Conservation (phyloP, 495 filamentous ascomycete species). For the Tuber magnatum region DNA sequence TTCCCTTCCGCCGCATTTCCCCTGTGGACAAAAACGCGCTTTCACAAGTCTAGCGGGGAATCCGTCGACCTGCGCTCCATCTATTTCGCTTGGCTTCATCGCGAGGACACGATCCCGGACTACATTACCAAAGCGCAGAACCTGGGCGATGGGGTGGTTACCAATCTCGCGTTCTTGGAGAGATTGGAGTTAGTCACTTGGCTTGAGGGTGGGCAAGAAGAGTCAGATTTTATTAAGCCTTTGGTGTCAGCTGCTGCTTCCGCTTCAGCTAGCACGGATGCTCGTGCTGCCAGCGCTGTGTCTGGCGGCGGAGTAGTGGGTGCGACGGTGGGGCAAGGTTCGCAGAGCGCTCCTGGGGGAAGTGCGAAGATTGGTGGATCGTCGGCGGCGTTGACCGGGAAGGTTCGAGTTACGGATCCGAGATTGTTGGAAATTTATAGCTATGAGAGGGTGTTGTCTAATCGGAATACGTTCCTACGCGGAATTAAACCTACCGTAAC, state of each 20-base stretch:
- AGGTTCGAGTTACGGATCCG: conserved; percentile 58
- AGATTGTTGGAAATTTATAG: conserved; percentile 80
- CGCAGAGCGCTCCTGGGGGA: conserved; percentile 42
- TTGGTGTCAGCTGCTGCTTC: conserved; percentile 51
- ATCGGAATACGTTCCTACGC: conserved; percentile 78
- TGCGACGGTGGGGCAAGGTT: conserved; percentile 41
- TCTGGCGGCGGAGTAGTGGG: conserved; percentile 32
- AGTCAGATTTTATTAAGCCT: conserved; percentile 84
- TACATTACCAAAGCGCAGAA: conserved; percentile 77
- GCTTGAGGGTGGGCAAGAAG: conserved; percentile 81
- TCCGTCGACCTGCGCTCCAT: conserved; percentile 85
- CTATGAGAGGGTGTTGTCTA: conserved; percentile 81
- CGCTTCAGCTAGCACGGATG: conserved; percentile 43
- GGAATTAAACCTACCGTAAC: conserved; percentile 82
- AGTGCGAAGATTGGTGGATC: conserved; percentile 44
- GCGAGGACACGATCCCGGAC: conserved; percentile 74
- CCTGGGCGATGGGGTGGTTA: conserved; percentile 69
- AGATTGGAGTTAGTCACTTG: conserved; percentile 82
- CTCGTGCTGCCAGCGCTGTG: neutral
- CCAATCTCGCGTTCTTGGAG: conserved; percentile 82
- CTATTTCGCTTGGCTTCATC: conserved; percentile 90
- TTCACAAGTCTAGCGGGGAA: conserved; percentile 60
- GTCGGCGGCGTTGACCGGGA: conserved; percentile 44
- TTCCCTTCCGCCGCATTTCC: conserved; percentile 63
- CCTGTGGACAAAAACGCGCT: conserved; percentile 72